A percentile compares a stretch with the other conserved stretches of the same genome.
These are phyloP conservation scores for Fusarium hostae DNA, from an alignment of 2,329 filamentous ascomycete species.

Conservation along the genomic window DNA sequence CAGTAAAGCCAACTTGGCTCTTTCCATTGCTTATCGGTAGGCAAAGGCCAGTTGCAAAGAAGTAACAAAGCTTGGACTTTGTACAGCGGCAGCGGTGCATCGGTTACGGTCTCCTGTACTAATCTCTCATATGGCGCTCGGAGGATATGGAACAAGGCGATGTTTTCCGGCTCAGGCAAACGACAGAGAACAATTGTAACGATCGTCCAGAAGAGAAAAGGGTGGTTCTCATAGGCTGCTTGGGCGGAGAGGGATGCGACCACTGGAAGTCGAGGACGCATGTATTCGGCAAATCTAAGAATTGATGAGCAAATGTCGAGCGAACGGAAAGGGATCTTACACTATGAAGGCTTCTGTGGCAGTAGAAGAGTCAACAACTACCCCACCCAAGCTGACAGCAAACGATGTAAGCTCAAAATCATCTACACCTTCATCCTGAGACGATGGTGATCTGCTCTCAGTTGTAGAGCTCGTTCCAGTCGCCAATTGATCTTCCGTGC, in stretches of 20 bases:
- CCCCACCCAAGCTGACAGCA: neutral
- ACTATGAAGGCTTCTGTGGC: constrained; percentile 18
- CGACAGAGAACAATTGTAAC: constrained; percentile 18
- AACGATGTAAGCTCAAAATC: constrained; percentile 13
- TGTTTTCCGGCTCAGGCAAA: neutral
- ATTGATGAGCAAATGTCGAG: neutral
- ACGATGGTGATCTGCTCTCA: neutral
- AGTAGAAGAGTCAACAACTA: constrained; percentile 1
- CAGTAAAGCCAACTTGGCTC: constrained; percentile 35
- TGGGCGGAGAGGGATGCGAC: constrained; percentile 7
- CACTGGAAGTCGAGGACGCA: constrained; percentile 30
- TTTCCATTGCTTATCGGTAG: constrained; percentile 6
- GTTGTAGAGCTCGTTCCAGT: neutral
- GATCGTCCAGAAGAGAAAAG: constrained; percentile 38
- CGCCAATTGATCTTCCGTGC: constrained; percentile 1
- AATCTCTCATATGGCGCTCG: constrained; percentile 9
- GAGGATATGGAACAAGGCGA: neutral
- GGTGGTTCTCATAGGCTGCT: constrained; percentile 1
- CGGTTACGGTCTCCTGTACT: constrained; percentile 14
- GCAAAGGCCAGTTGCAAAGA: constrained; percentile 33
- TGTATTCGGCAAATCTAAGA: constrained; percentile 28
- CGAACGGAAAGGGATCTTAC: neutral
- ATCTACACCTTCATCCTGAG: constrained; percentile 4
- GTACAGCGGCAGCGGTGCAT: constrained; percentile 24
- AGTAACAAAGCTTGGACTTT: constrained; percentile 32